phyloP scores from a whole-genome alignment of 192 early-diverging fungal genomes.

The Entrophospora sp. region DNA sequence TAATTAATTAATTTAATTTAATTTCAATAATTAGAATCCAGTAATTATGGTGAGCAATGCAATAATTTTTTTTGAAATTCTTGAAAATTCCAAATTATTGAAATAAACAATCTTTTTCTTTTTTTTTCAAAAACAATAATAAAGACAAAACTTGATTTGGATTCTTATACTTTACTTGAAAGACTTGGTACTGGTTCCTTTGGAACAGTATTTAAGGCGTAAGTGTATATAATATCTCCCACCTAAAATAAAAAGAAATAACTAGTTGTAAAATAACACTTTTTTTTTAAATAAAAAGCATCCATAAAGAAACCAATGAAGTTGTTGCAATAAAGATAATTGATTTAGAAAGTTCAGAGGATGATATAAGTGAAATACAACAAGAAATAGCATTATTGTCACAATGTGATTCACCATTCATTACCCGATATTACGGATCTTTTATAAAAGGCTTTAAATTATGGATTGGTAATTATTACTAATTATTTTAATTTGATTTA shows the following conservation, averaged over 20 bases:
- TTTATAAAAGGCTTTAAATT: slow-evolving; percentile 42
- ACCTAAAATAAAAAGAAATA: not conserved
- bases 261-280: not conserved
- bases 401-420: slow-evolving; percentile 38
- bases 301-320: slow-evolving; percentile 38
- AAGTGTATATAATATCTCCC: slow-evolving; percentile 15
- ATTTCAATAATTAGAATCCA: too few relatives aligned
- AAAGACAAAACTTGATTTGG: too few relatives aligned
- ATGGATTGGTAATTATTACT: slow-evolving; percentile 36
- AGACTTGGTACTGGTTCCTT: slow-evolving; percentile 46
- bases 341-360: slow-evolving; percentile 41
- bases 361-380: slow-evolving; percentile 45
- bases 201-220: slow-evolving; percentile 48
- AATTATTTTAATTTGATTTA: not conserved
- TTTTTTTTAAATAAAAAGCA: slow-evolving; percentile 21
- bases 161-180: slow-evolving; percentile 41
- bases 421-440: slow-evolving; percentile 41
- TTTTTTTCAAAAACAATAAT: too few relatives aligned
- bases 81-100: too few relatives aligned
- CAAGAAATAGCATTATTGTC: slow-evolving; percentile 42
- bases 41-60: too few relatives aligned
- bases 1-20: too few relatives aligned
- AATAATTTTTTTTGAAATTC: too few relatives aligned
- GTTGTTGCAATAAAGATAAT: slow-evolving; percentile 43
- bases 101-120: too few relatives aligned